phyloP scores from a whole-genome alignment of 495 filamentous ascomycete species.

The Neurospora sp. region DNA sequence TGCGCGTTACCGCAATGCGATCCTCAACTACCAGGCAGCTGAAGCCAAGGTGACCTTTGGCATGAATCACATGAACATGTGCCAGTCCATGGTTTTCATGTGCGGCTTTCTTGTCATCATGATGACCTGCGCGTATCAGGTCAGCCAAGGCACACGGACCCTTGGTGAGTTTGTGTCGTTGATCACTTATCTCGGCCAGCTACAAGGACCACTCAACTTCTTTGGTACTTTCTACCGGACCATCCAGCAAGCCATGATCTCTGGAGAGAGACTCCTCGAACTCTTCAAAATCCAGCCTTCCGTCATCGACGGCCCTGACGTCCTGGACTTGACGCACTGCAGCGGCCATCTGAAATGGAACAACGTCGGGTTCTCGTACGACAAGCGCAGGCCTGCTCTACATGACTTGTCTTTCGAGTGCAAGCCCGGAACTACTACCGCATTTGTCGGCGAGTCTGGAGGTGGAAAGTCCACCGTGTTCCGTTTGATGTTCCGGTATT shows the following conservation, averaged over 20 bases:
- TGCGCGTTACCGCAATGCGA: constrained; percentile 68
- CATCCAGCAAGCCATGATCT: constrained; percentile 94
- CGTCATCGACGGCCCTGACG: constrained; percentile 56
- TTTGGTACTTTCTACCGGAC: constrained; percentile 97
- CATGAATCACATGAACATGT: constrained; percentile 86
- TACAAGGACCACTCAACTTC: constrained; percentile 90
- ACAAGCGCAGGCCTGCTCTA: constrained; percentile 75
- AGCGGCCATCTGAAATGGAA: constrained; percentile 76
- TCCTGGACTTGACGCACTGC: constrained; percentile 47
- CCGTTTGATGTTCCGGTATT: constrained; percentile 89
- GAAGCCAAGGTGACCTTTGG: constrained; percentile 85
- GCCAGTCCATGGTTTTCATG: constrained; percentile 90
- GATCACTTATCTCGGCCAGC: constrained; percentile 82
- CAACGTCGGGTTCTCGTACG: constrained; percentile 85
- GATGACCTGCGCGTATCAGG: constrained; percentile 64
- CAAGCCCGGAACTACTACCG: constrained; percentile 83
- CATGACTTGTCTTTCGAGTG: constrained; percentile 73
- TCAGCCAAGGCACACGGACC: constrained; percentile 56
- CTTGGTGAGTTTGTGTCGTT: constrained; percentile 75
- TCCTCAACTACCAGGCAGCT: constrained; percentile 70
- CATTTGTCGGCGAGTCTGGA: constrained; percentile 90
- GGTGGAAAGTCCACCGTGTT: constrained; percentile 98
- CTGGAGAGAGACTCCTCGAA: constrained; percentile 87
- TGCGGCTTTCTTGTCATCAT: constrained; percentile 73
- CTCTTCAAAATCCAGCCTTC: constrained; percentile 84